Base-by-base conservation (phyloP, 2,329 filamentous ascomycete species). In the Ceratocystis eucalypticola region DNA sequence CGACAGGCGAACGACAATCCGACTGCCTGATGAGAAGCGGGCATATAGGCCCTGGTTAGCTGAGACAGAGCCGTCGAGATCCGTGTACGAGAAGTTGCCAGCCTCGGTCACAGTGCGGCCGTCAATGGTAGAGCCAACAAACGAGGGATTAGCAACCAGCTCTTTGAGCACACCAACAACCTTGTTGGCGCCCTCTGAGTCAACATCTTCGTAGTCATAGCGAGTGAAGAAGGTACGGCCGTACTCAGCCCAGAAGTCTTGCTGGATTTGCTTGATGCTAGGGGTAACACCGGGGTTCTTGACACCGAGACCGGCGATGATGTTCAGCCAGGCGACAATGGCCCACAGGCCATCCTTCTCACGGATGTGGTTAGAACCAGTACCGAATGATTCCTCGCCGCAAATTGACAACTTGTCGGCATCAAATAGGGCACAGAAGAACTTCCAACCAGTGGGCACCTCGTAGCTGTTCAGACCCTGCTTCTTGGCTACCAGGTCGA, bases 321-420 rank as follows among this genome's bases (percentile, higher is more conserved):
- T 96, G 82, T 99, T 99, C 72, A 99, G 80, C 94, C 94, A 99
- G 41, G 94, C 94, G 65, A 96, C 88, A 69, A 99, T 84, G 68
- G 94, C 94, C 94, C 94, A 99, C 53, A 99, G 84, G 69, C 94
- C 94, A 74, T 99, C 94, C 84, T 99, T 99, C 81, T 99, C 94
- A 72, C 94, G 91, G 74, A 99, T 96, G 78, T 99, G 94, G 81
- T 99, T 96, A 77, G 89, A 96, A 48, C 94, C 94, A 10, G 94
- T 99, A 71, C 94, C 94, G 76, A 99, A 99, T 70, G 89, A 94
- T 82, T 99, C 94, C 79, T 99, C 94, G 68, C 94, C 94, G 74
- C 94, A 99, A 75, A 99, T 99, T 73, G 94, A 96, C 74, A 96
- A 88, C 82, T 96, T 96, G 78, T 96, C 82, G 70, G 90, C 88